These are phyloP conservation scores for Zygoascus bituminiphila DNA, from an alignment of 805 yeast genomes.

Conservation along the genomic window DNA sequence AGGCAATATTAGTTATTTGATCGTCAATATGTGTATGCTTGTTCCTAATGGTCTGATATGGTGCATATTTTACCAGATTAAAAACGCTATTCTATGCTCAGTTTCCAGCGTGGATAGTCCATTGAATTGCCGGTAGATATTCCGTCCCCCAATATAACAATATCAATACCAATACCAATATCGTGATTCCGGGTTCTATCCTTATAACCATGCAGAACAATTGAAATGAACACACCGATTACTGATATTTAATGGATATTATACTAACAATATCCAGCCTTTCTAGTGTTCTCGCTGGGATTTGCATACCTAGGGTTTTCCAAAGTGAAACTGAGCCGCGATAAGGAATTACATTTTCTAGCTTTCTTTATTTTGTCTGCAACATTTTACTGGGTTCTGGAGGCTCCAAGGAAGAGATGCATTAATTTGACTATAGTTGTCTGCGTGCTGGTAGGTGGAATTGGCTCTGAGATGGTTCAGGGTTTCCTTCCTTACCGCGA, in stretches of 20 bases:
- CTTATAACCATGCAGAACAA: too few species aligned
- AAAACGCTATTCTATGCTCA: too few species aligned
- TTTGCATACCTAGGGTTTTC: slow-evolving; percentile 27
- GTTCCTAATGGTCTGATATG: too few species aligned
- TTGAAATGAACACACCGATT: too few species aligned
- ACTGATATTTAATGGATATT: not conserved
- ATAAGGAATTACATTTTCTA: slow-evolving; percentile 31
- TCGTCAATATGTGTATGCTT: too few species aligned
- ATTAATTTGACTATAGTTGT: slow-evolving; percentile 28
- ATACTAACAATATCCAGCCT: slow-evolving; percentile 14
- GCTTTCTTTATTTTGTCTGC: slow-evolving; percentile 31
- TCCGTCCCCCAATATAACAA: too few species aligned
- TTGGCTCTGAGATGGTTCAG: slow-evolving; percentile 35
- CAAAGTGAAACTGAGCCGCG: slow-evolving; percentile 24
- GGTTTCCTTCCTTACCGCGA: slow-evolving; percentile 24
- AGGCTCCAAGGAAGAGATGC: slow-evolving; percentile 30
- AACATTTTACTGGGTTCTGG: slow-evolving; percentile 36
- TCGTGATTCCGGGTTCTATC: too few species aligned
- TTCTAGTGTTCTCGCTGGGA: slow-evolving; percentile 16
- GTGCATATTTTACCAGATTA: too few species aligned
- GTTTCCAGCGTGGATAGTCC: too few species aligned
- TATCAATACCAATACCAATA: too few species aligned
- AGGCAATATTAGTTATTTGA: too few species aligned
- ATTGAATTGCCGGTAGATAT: too few species aligned
- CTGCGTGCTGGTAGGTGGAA: slow-evolving; percentile 30